Evolutionary conservation across 148 eudicot species (phyloP).

Genomic region (Spergularia bocconei): DNA sequence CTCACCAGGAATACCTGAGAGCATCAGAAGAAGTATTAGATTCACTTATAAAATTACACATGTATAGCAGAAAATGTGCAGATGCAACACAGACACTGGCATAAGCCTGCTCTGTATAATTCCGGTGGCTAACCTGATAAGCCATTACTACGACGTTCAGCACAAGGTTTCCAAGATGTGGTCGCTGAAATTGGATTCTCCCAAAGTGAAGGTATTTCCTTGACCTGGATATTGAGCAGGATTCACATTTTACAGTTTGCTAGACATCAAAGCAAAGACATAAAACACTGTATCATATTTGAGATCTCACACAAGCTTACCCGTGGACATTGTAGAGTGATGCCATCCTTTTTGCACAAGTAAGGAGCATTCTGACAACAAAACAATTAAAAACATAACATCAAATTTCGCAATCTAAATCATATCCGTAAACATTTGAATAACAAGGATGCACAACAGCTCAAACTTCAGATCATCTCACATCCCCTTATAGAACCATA

Average conservation of each 20-base stretch:
- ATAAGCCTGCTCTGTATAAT: not conserved
- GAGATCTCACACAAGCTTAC: constrained; percentile 44
- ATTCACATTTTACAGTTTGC: not conserved
- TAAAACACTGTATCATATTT: not conserved
- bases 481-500: not conserved
- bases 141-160: constrained; percentile 61
- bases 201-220: constrained; percentile 86
- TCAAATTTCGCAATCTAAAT: constrained; percentile 1
- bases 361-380: constrained; percentile 84
- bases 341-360: constrained; percentile 90
- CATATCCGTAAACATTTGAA: not conserved
- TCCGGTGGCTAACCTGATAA: constrained; percentile 50
- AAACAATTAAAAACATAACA: constrained; percentile 1
- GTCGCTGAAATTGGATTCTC: constrained; percentile 94
- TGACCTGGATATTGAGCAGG: constrained; percentile 48
- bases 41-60: not conserved
- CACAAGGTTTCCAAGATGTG: constrained; percentile 97
- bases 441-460: not conserved
- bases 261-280: not conserved
- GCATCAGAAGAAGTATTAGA: constrained; percentile 21
- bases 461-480: not conserved
- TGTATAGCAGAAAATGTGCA: not conserved
- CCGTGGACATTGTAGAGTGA: constrained; percentile 75
- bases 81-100: not conserved
- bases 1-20: constrained; percentile 75